Conservation (phyloP, 1,284 basidiomycete genomes). For the Tremellales sp. region DNA sequence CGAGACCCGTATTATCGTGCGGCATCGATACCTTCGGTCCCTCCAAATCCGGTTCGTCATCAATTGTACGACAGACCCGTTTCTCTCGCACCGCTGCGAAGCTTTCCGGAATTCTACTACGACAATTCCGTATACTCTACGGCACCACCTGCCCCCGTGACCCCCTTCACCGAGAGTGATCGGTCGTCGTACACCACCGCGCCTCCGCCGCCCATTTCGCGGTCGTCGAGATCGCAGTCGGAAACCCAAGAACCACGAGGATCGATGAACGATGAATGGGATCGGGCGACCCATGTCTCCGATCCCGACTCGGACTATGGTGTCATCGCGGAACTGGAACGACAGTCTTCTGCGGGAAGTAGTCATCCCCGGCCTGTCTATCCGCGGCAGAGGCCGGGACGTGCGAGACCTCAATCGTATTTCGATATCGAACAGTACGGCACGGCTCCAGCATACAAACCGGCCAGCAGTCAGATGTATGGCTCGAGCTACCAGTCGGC, state of each 20-base stretch:
- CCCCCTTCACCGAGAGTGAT: background rate
- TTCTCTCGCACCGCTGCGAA: background rate
- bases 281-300: slow-evolving; percentile 31
- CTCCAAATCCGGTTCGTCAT: slow-evolving; percentile 13
- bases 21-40: background rate
- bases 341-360: slow-evolving; percentile 33
- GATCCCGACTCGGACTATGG: slow-evolving; percentile 35
- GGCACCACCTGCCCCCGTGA: slow-evolving; percentile 1
- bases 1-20: slow-evolving; percentile 1
- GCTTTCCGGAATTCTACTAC: background rate
- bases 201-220: slow-evolving; percentile 26
- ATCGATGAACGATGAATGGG: slow-evolving; percentile 10
- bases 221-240: slow-evolving; percentile 11
- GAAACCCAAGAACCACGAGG: slow-evolving; percentile 12
- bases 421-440: no score
- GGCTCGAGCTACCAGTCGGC: no score
- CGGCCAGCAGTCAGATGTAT: no score
- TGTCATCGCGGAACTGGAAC: slow-evolving; percentile 35
- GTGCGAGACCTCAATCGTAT: no score
- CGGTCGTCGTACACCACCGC: slow-evolving; percentile 14
- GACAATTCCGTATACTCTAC: background rate
- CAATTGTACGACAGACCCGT: slow-evolving; percentile 25
- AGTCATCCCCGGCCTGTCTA: no score
- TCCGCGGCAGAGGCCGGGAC: no score
- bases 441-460: background rate